Evolutionary conservation across 2,329 filamentous ascomycete species (phyloP).

Genomic region (Cordyceps farinosa): DNA sequence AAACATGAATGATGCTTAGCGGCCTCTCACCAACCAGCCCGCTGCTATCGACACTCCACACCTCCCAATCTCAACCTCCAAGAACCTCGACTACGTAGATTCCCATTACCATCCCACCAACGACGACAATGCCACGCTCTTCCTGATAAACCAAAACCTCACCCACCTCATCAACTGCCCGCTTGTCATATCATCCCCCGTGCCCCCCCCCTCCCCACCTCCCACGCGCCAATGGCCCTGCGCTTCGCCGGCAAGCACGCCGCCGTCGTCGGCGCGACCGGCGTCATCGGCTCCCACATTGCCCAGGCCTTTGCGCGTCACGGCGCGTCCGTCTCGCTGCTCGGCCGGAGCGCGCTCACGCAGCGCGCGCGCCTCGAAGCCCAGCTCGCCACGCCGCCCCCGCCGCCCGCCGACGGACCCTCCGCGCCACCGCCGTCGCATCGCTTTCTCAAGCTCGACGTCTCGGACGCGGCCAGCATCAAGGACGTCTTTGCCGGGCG

Average conservation of each 20-base stretch:
- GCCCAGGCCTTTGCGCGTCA: slow-evolving; percentile 61
- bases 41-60: too few relatives aligned
- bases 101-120: too few relatives aligned
- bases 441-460: slow-evolving; percentile 35
- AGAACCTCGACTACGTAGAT: too few relatives aligned
- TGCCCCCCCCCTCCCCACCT: slow-evolving; percentile 49
- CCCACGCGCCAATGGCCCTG: slow-evolving; percentile 25
- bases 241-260: slow-evolving; percentile 47
- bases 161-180: background rate
- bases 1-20: too few relatives aligned
- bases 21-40: too few relatives aligned
- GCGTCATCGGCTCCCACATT: slow-evolving; percentile 67
- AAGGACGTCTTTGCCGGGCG: slow-evolving; percentile 28
- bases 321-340: slow-evolving; percentile 57
- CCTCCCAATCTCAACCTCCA: too few relatives aligned
- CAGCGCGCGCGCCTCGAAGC: slow-evolving; percentile 40
- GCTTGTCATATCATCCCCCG: too few relatives aligned
- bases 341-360: slow-evolving; percentile 53
- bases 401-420: background rate
- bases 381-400: slow-evolving; percentile 28
- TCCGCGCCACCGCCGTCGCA: slow-evolving; percentile 26
- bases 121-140: too few relatives aligned
- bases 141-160: too few relatives aligned
- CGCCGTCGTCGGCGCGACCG: slow-evolving; percentile 67
- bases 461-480: slow-evolving; percentile 28